These are phyloP conservation scores for Secale cereale DNA, from an alignment of 176 grass and related monocot species.

Conservation along the genomic window DNA sequence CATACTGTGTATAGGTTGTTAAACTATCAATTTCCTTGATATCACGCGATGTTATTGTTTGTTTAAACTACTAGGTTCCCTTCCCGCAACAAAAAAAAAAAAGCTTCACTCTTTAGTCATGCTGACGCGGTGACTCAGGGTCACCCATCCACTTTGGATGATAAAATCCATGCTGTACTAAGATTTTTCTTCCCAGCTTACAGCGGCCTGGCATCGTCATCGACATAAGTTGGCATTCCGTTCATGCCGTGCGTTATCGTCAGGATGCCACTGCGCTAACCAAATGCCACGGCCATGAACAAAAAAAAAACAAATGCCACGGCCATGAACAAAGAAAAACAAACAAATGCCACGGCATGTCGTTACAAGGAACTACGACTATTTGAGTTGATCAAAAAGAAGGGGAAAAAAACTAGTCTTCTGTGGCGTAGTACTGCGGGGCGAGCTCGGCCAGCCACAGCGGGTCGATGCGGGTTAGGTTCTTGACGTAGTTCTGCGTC, in stretches of 20 bases:
- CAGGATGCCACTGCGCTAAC: background rate
- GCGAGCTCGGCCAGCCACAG: conserved; percentile 88
- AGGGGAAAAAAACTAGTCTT: conserved; percentile 20
- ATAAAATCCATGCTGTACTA: background rate
- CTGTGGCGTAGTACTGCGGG: conserved; percentile 67
- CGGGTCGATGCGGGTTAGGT: conserved; percentile 74
- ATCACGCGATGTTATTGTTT: background rate
- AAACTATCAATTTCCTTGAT: background rate
- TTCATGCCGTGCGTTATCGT: background rate
- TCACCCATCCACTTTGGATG: background rate
- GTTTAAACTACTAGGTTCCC: background rate
- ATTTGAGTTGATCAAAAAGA: background rate
- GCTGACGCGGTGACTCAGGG: too few relatives aligned
- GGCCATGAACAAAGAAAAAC: too few relatives aligned
- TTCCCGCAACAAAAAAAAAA: too few relatives aligned
- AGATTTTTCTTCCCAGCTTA: background rate
- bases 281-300: too few relatives aligned
- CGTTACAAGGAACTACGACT: background rate
- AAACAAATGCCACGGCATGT: too few relatives aligned
- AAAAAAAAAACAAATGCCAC: too few relatives aligned
- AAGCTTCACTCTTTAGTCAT: too few relatives aligned
- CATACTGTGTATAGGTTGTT: too few relatives aligned
- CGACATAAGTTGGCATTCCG: background rate
- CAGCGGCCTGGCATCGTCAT: background rate
- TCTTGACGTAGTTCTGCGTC: conserved; percentile 70